Conservation (phyloP, 2,329 filamentous ascomycete genomes). For the Daldinia sp. region DNA sequence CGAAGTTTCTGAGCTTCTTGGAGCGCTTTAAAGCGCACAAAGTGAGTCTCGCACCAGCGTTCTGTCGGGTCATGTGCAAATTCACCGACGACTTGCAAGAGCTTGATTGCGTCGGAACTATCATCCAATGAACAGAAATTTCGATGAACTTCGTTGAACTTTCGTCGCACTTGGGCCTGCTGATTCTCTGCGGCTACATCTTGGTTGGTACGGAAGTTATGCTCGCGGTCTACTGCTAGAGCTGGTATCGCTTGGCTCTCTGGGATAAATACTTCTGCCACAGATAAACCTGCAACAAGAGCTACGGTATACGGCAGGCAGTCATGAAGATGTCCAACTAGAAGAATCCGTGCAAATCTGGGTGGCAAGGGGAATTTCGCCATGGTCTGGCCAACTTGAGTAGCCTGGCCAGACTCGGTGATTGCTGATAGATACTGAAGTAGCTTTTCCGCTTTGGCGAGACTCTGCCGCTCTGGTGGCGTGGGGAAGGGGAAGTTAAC, state of each 20-base stretch:
- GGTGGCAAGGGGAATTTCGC: constrained; percentile 90
- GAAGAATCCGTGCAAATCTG: constrained; percentile 89
- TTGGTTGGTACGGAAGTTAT: constrained; percentile 64
- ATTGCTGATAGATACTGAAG: constrained; percentile 87
- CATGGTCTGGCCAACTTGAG: constrained; percentile 80
- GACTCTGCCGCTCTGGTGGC: constrained; percentile 77
- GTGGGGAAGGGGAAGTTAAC: constrained; percentile 97
- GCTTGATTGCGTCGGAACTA: constrained; percentile 86
- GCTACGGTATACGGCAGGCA: constrained; percentile 88
- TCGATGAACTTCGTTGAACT: constrained; percentile 75
- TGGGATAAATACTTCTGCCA: constrained; percentile 85
- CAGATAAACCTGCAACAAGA: constrained; percentile 86
- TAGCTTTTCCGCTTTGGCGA: constrained; percentile 85
- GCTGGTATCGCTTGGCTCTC: constrained; percentile 78
- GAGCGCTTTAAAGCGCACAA: constrained; percentile 86
- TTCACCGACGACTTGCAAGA: constrained; percentile 86
- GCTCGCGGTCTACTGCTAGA: constrained; percentile 53
- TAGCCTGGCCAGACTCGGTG: constrained; percentile 75
- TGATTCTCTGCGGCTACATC: constrained; percentile 77
- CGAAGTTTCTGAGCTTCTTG: constrained; percentile 86
- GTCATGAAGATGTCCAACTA: constrained; percentile 82
- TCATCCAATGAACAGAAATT: constrained; percentile 84
- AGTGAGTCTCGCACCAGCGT: constrained; percentile 81
- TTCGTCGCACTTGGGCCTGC: constrained; percentile 68
- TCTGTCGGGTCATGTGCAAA: constrained; percentile 79